Conservation (phyloP, 805 yeast species). For the Zygosaccharomyces bailii region DNA sequence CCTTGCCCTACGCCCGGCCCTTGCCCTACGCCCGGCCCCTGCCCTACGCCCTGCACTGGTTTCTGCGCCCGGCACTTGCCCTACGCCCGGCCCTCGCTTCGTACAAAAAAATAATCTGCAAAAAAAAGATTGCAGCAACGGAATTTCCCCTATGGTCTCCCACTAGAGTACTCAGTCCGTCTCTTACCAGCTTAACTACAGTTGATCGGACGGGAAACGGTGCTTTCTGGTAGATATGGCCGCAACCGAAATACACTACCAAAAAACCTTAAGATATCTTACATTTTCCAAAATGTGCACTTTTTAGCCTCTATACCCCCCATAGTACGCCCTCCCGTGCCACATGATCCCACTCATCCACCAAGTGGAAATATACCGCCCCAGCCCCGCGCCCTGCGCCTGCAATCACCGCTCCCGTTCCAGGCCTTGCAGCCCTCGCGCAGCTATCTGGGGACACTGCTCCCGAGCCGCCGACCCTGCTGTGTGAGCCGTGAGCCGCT, state of each 20-base stretch:
- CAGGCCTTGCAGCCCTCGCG: neutral
- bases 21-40: too few species aligned
- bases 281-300: neutral
- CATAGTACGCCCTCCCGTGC: neutral
- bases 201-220: constrained; percentile 62
- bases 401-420: neutral
- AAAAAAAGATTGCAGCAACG: constrained; percentile 49
- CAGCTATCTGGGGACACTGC: neutral
- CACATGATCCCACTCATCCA: too few species aligned
- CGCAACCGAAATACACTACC: constrained; percentile 42
- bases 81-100: neutral
- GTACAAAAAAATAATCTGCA: constrained; percentile 12
- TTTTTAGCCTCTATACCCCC: constrained; percentile 1
- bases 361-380: constrained; percentile 1
- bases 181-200: constrained; percentile 57
- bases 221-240: constrained; percentile 59
- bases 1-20: too few species aligned
- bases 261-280: constrained; percentile 5
- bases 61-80: too few species aligned
- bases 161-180: constrained; percentile 56
- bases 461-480: neutral
- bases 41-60: too few species aligned
- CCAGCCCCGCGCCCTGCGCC: neutral
- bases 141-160: constrained; percentile 58
- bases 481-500: neutral